Evolutionary conservation across 306 rosid genomes (phyloP).

Genomic region (Notholithocarpus densiflorus): DNA sequence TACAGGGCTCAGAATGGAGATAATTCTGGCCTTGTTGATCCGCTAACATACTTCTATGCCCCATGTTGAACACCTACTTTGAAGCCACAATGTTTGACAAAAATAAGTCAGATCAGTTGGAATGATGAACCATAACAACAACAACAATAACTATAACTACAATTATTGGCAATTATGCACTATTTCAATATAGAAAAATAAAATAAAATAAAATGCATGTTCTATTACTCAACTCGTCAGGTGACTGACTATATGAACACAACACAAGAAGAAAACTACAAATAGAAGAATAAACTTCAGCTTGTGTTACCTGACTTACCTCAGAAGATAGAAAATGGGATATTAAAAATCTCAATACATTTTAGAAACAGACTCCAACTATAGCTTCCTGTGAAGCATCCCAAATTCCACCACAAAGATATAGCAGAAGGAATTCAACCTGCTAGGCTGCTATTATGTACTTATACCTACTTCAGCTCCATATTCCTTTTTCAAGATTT

Average conservation of each 20-base stretch:
- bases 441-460: neutral
- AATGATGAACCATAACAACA: conserved; percentile 11
- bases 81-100: conserved; percentile 14
- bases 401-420: neutral
- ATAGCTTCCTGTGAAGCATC: neutral
- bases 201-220: neutral
- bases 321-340: neutral
- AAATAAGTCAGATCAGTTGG: conserved; percentile 17
- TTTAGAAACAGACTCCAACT: neutral
- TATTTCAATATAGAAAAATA: neutral
- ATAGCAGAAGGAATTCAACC: neutral
- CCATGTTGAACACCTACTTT: conserved; percentile 51
- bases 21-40: conserved; percentile 66
- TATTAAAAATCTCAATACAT: neutral
- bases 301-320: neutral
- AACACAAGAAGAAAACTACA: neutral
- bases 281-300: neutral
- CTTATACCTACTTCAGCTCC: neutral
- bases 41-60: conserved; percentile 47
- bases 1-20: conserved; percentile 56
- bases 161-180: neutral
- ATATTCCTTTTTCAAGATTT: neutral
- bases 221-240: neutral
- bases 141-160: neutral
- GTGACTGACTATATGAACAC: neutral